A percentile compares a stretch with the other conserved stretches of the same genome.
These are phyloP conservation scores for Aspergillus sergii DNA, from an alignment of 2,329 filamentous ascomycete species.

Conservation along the genomic window DNA sequence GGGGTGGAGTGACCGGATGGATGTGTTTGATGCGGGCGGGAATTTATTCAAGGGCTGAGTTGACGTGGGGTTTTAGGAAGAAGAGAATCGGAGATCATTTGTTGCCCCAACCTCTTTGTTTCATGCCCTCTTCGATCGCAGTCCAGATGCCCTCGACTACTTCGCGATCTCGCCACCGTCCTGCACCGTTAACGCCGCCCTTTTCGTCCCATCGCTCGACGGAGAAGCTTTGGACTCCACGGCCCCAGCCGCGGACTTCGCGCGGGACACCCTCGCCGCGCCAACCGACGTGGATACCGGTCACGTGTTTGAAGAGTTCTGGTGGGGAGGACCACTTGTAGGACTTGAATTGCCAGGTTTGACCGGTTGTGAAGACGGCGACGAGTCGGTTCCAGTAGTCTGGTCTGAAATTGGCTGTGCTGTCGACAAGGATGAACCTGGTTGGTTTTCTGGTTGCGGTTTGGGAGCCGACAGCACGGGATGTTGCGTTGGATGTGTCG, in stretches of 20 bases:
- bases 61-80: background rate
- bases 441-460: constrained; percentile 61
- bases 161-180: constrained; percentile 83
- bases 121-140: constrained; percentile 84
- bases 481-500: constrained; percentile 32
- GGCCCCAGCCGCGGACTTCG: constrained; percentile 79
- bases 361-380: constrained; percentile 94
- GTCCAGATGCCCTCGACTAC: constrained; percentile 93
- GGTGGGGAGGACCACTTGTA: constrained; percentile 93
- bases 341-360: constrained; percentile 97
- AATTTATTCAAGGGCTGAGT: background rate
- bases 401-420: constrained; percentile 91
- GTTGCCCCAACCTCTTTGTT: constrained; percentile 73
- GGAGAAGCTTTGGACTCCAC: constrained; percentile 74
- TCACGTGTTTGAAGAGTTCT: constrained; percentile 85
- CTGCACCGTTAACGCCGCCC: constrained; percentile 37
- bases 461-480: constrained; percentile 58
- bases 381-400: constrained; percentile 97
- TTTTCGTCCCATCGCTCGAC: constrained; percentile 79
- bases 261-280: constrained; percentile 78
- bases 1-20: background rate
- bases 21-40: background rate
- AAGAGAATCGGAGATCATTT: constrained; percentile 22
- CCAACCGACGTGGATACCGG: constrained; percentile 91
- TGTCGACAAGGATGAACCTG: constrained; percentile 94